Percentiles rank a stretch among this genome's conserved stretches.
phyloP scores from a whole-genome alignment of 2,329 filamentous ascomycete species.

The Aspergillus calidoustus region DNA sequence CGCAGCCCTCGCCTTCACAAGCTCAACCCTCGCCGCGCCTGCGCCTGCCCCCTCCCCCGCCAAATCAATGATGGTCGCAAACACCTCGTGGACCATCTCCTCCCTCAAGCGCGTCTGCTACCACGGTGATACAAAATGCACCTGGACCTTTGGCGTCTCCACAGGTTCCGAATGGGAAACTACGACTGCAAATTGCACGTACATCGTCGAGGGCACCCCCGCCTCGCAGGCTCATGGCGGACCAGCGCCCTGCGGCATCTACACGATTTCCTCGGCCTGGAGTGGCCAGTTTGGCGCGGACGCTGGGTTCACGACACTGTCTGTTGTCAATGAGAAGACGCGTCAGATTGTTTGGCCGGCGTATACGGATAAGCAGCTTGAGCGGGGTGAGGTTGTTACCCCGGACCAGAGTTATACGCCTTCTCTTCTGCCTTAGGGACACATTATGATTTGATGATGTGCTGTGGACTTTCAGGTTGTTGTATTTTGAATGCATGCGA shows the following conservation, averaged over 20 bases:
- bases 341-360: slow-evolving; percentile 9
- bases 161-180: not conserved
- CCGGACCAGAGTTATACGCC: slow-evolving; percentile 8
- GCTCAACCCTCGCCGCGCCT: not conserved
- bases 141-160: slow-evolving; percentile 13
- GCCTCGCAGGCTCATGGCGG: slow-evolving; percentile 9
- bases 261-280: slow-evolving; percentile 11
- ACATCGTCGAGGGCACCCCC: not conserved
- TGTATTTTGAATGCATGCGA: no score
- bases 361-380: slow-evolving; percentile 8
- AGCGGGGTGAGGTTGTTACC: not conserved
- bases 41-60: not conserved
- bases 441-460: no score
- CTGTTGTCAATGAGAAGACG: not conserved
- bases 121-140: slow-evolving; percentile 5
- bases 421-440: not conserved
- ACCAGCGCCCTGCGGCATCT: not conserved
- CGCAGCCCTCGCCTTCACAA: slow-evolving; percentile 5
- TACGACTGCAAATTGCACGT: not conserved
- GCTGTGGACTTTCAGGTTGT: no score
- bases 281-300: slow-evolving; percentile 8
- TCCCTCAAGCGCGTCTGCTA: slow-evolving; percentile 9
- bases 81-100: slow-evolving; percentile 4
- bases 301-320: not conserved
- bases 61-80: slow-evolving; percentile 9